Base-by-base conservation (phyloP, 768 basidiomycete genomes). In the Polyporus arcularius region DNA sequence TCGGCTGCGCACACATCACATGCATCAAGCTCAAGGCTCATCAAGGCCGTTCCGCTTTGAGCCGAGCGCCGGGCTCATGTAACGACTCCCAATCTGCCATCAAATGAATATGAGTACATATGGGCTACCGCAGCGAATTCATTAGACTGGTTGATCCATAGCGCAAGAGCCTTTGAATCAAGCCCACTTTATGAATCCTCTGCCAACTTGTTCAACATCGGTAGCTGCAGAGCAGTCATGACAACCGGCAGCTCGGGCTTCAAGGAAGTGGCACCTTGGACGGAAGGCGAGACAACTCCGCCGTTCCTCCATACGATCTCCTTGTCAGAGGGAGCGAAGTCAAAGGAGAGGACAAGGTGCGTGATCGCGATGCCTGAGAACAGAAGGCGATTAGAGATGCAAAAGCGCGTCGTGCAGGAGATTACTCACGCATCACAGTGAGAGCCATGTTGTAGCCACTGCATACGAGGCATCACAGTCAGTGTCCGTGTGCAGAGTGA, bases 371-470 rank as follows among this genome's bases (percentile, higher is more conserved):
- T 38, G 6, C 50, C 50, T 51, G 16, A 4, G 32, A 35, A 4
- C 28, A 12, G 16, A n/a, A n/a, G 14, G 10, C 16, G n/a, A 31
- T 35, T 18, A n/a, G 50, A 12, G 47, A 28, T 14, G 14, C 10
- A 51, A 15, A 31, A 2, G 35, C 6, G n/a, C 32, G 11, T 5
- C 7, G 21, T 6, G 18, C 5, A 9, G 56, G 31, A 4, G 47
- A 11, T 15, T 3, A 47, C 60, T 38, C 5, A 62, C 61, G 39
- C 8, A 62, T 52, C 15, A 57, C 61, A 4, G 40, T 28, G 35
- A 57, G 55, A 7, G 61, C 55, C 45, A 62, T 55, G 51, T 57
- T 62, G 55, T 57, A 62, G 2, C 61, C 61, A 31, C 61, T 62
- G 35, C 15, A 18, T 6, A 51, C 12, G 32, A 4, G 12, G 5